phyloP scores from a whole-genome alignment of 1,139 yeast genomes.

The Suhomyces yuchorum region DNA sequence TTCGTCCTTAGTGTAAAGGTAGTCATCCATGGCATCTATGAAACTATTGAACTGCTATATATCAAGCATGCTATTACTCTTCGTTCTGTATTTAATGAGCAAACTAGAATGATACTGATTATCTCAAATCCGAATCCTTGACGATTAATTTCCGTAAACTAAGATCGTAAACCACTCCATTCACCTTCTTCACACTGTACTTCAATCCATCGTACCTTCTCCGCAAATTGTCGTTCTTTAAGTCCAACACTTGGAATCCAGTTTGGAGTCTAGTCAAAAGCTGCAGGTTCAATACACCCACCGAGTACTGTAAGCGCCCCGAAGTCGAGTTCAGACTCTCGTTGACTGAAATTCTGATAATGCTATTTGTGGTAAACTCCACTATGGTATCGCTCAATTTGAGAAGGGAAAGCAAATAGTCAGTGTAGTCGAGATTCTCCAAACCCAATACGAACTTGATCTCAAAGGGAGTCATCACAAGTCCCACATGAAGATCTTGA shows the following conservation, averaged over 20 bases:
- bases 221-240: constrained; percentile 33
- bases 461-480: constrained; percentile 26
- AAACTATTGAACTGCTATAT: no score
- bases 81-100: no score
- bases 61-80: no score
- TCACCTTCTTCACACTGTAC: constrained; percentile 32
- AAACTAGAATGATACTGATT: background rate
- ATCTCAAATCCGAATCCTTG: constrained; percentile 4
- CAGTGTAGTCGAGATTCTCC: constrained; percentile 22
- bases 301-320: constrained; percentile 22
- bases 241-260: constrained; percentile 35
- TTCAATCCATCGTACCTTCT: constrained; percentile 35
- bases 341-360: constrained; percentile 27
- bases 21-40: no score
- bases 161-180: constrained; percentile 31
- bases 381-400: constrained; percentile 29
- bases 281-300: constrained; percentile 28
- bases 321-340: background rate
- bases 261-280: constrained; percentile 28
- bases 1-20: no score
- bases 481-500: constrained; percentile 14
- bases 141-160: constrained; percentile 16
- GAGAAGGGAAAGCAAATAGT: constrained; percentile 29
- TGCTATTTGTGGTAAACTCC: constrained; percentile 32
- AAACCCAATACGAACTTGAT: constrained; percentile 16